Evolutionary conservation across 1,139 yeast genomes (phyloP), one percentile per base, ranked within the genome.

Genomic region (Yamadazyma mexicana): DNA sequence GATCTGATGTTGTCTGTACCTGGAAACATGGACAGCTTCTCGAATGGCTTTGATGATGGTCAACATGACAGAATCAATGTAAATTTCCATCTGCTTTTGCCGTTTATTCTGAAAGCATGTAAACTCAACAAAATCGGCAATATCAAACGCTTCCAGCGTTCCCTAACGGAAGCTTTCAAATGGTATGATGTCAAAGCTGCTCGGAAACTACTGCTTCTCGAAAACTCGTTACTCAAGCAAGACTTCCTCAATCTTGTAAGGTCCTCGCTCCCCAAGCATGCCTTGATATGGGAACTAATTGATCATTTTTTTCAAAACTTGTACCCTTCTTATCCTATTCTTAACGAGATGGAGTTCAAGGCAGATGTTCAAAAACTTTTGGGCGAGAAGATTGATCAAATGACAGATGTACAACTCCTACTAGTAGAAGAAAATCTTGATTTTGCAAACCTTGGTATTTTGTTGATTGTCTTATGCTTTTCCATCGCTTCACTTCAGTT

Each of bases 311-410:
- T 77, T 50, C 53, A 51, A 2, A 56, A 62, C 22, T 60, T 76
- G 9, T 75, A 74, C 45, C 75, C 78, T 0, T 66, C 72, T 35
- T 50, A 66, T 39, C 83, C 84, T 2, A 62, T 68, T 35, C 34
- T 78, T n/a, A 80, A 77, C 42, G 78, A 79, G 50, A 45, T 40
- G 16, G 52, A 51, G 3, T 58, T 63, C 31, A 46, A 51, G 33
- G 4, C 26, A 5, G 12, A 24, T 24, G 8, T 24, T 4, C 8
- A 7, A n/a, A 11, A 6, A 5, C 5, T 24, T 4, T 11, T 24
- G 10, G 26, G 26, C 10, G 18, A 17, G 3, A 44, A 44, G 8
- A 40, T 58, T 14, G 28, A 41, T 4, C 31, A 51, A 9, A 42
- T 64, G 1, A 43, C 62, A 16, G 65, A 46, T 5, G 48, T 50